These are phyloP conservation scores for Calonectria montana DNA, from an alignment of 2,329 filamentous ascomycete species.

Conservation along the genomic window DNA sequence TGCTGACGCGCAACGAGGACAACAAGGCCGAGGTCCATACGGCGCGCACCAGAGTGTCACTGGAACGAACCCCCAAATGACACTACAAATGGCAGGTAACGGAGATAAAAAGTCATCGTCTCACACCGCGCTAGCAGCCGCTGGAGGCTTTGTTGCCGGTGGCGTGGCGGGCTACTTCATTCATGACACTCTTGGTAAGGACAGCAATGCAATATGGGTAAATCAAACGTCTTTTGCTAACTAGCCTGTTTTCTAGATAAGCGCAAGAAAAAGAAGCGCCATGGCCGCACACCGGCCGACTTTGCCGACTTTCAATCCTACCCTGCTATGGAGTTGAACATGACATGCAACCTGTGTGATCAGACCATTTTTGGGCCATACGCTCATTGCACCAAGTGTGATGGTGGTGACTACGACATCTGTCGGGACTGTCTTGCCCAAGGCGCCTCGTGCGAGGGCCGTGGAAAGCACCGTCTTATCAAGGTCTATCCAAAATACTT, in stretches of 20 bases:
- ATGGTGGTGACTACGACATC: constrained; percentile 29
- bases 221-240: neutral
- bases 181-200: constrained; percentile 30
- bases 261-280: constrained; percentile 31
- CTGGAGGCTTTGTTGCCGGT: constrained; percentile 29
- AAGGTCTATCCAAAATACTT: constrained; percentile 32
- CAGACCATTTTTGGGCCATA: constrained; percentile 28
- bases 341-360: constrained; percentile 25
- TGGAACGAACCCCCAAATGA: neutral
- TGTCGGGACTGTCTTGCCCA: constrained; percentile 29
- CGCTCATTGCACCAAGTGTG: constrained; percentile 31
- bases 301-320: constrained; percentile 24
- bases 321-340: constrained; percentile 11
- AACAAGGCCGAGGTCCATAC: neutral
- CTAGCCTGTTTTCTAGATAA: constrained; percentile 7
- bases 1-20: neutral
- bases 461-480: constrained; percentile 26
- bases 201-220: fast-evolving
- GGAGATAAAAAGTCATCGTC: constrained; percentile 2
- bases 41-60: neutral
- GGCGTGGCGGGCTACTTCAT: constrained; percentile 32
- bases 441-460: constrained; percentile 16
- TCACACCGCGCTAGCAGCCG: constrained; percentile 12
- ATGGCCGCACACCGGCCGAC: constrained; percentile 16
- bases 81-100: neutral